Evolutionary conservation across 2,329 filamentous ascomycete species (phyloP).

Genomic region (Sporothrix mexicana): DNA sequence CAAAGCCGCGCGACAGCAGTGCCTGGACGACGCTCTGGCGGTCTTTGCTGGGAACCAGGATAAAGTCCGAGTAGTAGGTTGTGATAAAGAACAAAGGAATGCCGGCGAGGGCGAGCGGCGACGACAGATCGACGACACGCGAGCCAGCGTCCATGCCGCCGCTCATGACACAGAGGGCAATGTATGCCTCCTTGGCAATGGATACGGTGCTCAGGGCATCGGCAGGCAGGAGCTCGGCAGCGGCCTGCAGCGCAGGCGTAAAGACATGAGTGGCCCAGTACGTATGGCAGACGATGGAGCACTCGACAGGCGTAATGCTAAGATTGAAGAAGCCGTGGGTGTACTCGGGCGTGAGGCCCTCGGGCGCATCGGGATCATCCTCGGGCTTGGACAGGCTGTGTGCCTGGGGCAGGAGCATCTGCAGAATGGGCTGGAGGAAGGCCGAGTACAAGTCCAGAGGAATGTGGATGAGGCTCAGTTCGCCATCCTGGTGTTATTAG

Average conservation of each 20-base stretch:
- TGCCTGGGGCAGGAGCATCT: conserved; percentile 74
- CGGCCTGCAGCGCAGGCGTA: conserved; percentile 66
- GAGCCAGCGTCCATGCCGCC: conserved; percentile 90
- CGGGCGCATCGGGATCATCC: conserved; percentile 43
- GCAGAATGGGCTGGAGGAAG: conserved; percentile 86
- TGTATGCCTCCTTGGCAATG: conserved; percentile 82
- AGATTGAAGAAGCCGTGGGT: conserved; percentile 89
- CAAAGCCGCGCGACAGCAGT: conserved; percentile 79
- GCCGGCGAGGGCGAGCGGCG: conserved; percentile 85
- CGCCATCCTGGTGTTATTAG: conserved; percentile 70
- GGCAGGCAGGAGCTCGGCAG: conserved; percentile 55
- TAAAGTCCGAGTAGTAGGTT: conserved; percentile 97
- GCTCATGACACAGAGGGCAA: conserved; percentile 87
- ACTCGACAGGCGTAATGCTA: conserved; percentile 89
- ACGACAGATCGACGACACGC: conserved; percentile 88
- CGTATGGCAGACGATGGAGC: conserved; percentile 86
- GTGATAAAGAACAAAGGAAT: conserved; percentile 99
- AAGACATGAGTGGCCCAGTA: conserved; percentile 77
- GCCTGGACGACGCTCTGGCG: conserved; percentile 76
- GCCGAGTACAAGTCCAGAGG: conserved; percentile 77
- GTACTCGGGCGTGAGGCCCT: conserved; percentile 57
- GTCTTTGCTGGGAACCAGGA: conserved; percentile 81
- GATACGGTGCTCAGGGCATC: conserved; percentile 62
- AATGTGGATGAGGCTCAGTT: conserved; percentile 87
- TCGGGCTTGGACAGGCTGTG: conserved; percentile 45